Evolutionary conservation across 2,329 filamentous ascomycete species (phyloP).

Genomic region (Clonostachys byssicola): DNA sequence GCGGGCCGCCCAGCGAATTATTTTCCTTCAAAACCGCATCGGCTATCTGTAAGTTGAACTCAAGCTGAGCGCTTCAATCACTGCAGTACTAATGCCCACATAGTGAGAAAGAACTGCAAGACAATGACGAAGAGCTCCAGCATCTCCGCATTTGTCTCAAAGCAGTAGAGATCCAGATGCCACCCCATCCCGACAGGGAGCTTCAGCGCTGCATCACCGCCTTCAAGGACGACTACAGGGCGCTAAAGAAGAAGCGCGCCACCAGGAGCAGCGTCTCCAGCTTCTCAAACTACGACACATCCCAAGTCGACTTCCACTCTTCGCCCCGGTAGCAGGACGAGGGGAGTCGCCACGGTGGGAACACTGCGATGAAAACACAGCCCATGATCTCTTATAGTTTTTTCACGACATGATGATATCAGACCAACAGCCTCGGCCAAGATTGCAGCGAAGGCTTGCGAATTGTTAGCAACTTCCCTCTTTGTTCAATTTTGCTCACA

Average conservation of each 20-base stretch:
- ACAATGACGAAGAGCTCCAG: constrained; percentile 56
- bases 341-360: no score
- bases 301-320: not conserved
- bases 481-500: no score
- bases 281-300: constrained; percentile 9
- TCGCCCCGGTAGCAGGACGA: not conserved
- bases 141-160: constrained; percentile 60
- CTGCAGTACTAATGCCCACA: constrained; percentile 3
- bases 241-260: constrained; percentile 41
- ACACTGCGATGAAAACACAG: not conserved
- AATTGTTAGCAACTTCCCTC: not conserved
- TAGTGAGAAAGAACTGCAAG: constrained; percentile 51
- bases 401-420: not conserved
- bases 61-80: not conserved
- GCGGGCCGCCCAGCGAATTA: constrained; percentile 51
- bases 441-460: not conserved
- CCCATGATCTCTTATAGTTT: not conserved
- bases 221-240: constrained; percentile 56
- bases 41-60: constrained; percentile 44
- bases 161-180: constrained; percentile 56
- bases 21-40: constrained; percentile 55
- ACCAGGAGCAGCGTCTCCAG: constrained; percentile 20
- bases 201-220: constrained; percentile 53
- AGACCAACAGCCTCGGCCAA: not conserved
- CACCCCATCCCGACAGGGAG: constrained; percentile 47